A percentile compares a stretch with the other conserved stretches of the same genome.
phyloP scores from a whole-genome alignment of 177 flowering plant species.

The Vitis hybrid region DNA sequence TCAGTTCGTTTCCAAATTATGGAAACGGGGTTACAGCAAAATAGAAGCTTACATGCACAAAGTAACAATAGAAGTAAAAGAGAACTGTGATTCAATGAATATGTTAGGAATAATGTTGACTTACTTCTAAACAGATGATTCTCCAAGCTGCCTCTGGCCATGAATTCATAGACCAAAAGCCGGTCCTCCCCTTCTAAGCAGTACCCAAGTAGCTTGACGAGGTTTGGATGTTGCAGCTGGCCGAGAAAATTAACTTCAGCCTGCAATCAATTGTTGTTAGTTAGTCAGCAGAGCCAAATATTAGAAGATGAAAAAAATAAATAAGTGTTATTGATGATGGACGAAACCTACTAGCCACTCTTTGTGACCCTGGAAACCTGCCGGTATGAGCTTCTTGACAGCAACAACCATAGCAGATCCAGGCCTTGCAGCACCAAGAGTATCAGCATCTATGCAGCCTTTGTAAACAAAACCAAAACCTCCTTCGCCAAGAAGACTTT shows the following conservation, averaged over 20 bases:
- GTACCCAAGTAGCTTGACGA: constrained; percentile 67
- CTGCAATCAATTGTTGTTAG: constrained; percentile 30
- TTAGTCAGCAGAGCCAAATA: neutral
- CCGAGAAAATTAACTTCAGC: constrained; percentile 69
- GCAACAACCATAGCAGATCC: constrained; percentile 49
- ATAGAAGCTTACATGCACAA: neutral
- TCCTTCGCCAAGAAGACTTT: constrained; percentile 57
- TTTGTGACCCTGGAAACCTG: constrained; percentile 61
- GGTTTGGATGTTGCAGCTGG: constrained; percentile 64
- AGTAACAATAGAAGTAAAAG: neutral
- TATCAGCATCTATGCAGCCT: constrained; percentile 57
- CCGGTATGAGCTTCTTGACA: constrained; percentile 57
- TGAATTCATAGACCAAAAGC: constrained; percentile 66
- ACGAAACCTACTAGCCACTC: constrained; percentile 53
- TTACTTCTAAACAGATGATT: constrained; percentile 67
- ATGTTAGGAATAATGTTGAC: constrained; percentile 4
- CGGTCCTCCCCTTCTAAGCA: constrained; percentile 60
- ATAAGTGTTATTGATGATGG: neutral
- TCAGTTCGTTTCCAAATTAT: no score
- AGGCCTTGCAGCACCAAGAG: constrained; percentile 37
- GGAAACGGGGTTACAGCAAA: neutral
- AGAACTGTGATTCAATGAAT: neutral
- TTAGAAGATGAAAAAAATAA: neutral
- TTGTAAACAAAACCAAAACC: constrained; percentile 67
- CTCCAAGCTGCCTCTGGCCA: constrained; percentile 70